phyloP scores from a whole-genome alignment of 1,284 basidiomycete genomes.

The Wolfiporia cocos region DNA sequence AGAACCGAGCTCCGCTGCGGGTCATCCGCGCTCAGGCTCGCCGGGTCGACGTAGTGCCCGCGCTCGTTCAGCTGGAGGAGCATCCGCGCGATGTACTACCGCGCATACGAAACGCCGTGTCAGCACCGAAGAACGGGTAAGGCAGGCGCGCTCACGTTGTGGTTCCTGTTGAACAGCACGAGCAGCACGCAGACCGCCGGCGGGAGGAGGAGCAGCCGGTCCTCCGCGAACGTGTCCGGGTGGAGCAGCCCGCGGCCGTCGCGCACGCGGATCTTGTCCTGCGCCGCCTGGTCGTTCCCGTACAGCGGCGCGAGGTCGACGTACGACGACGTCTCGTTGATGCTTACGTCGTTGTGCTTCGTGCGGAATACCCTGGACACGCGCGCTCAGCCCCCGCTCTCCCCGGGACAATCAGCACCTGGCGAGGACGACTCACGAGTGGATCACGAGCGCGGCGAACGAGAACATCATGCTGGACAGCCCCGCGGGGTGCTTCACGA shows the following conservation, averaged over 20 bases:
- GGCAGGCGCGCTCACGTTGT: slow-evolving; percentile 70
- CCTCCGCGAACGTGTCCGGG: slow-evolving; percentile 73
- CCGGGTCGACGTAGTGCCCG: slow-evolving; percentile 49
- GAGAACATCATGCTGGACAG: slow-evolving; percentile 76
- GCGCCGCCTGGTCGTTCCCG: slow-evolving; percentile 58
- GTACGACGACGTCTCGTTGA: slow-evolving; percentile 86
- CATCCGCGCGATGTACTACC: slow-evolving; percentile 73
- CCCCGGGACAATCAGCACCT: no score
- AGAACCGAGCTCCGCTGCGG: slow-evolving; percentile 30
- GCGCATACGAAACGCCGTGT: no score
- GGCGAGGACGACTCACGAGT: slow-evolving; percentile 48
- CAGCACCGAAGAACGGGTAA: no score
- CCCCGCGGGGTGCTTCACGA: slow-evolving; percentile 71
- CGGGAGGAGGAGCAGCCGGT: slow-evolving; percentile 75
- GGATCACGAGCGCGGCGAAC: slow-evolving; percentile 79
- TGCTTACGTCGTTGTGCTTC: slow-evolving; percentile 53
- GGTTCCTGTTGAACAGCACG: slow-evolving; percentile 78
- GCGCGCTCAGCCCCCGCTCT: no score
- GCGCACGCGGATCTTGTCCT: slow-evolving; percentile 54
- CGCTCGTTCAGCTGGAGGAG: slow-evolving; percentile 77
- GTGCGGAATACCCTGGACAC: slow-evolving; percentile 67
- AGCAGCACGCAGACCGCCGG: slow-evolving; percentile 69
- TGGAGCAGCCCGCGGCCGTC: slow-evolving; percentile 62
- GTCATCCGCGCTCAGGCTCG: slow-evolving; percentile 28
- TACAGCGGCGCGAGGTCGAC: slow-evolving; percentile 82